These are phyloP conservation scores for Fomitopsis schrenkii DNA, from an alignment of 1,284 basidiomycete species.

Conservation along the genomic window DNA sequence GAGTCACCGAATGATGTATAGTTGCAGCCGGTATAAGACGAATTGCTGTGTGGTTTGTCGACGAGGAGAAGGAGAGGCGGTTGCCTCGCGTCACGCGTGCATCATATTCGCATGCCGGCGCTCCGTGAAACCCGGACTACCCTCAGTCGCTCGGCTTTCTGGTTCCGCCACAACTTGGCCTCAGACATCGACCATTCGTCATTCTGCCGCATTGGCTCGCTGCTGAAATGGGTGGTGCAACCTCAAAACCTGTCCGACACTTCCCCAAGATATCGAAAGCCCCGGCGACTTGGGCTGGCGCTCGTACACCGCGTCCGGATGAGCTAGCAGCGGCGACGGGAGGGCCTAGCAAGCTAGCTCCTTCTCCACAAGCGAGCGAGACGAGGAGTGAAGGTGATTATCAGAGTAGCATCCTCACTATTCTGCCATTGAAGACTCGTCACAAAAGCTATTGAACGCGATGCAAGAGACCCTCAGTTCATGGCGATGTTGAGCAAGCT, in stretches of 20 bases:
- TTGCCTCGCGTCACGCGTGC: not conserved
- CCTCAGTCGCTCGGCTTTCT: too few relatives aligned
- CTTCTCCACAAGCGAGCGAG: conserved; percentile 41
- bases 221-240: conserved; percentile 57
- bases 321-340: conserved; percentile 13
- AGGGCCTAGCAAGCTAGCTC: not conserved
- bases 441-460: conserved; percentile 57
- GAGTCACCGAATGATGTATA: not conserved
- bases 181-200: too few relatives aligned
- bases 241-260: conserved; percentile 64
- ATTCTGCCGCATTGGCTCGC: too few relatives aligned
- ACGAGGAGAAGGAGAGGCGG: not conserved
- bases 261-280: conserved; percentile 49
- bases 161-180: too few relatives aligned
- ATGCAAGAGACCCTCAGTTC: conserved; percentile 75
- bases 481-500: conserved; percentile 65
- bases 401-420: not conserved
- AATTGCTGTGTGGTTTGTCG: too few relatives aligned
- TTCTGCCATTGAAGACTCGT: not conserved
- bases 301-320: conserved; percentile 32
- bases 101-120: not conserved
- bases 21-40: too few relatives aligned
- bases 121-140: not conserved
- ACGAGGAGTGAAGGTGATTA: conserved; percentile 45
- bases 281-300: conserved; percentile 49